Base-by-base conservation (phyloP, 2,329 filamentous ascomycete species). In the Aureobasidium sp. region DNA sequence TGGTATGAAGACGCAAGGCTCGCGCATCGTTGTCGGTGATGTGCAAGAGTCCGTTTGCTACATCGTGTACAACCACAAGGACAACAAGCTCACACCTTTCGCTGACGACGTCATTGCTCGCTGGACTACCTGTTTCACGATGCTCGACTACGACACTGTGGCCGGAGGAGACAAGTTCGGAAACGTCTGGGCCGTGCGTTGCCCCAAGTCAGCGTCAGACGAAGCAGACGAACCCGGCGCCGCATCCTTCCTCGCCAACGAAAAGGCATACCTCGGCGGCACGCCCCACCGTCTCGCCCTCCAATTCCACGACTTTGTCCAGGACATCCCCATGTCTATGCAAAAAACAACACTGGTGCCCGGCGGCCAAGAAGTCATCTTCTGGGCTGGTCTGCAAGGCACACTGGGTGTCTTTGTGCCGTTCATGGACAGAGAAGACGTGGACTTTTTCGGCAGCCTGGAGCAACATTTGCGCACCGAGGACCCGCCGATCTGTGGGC, bases 151-250 rank as follows among this genome's bases (percentile, higher is more conserved):
- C 74, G 94, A 99, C 73, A 96, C 94, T 1, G 86, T 90, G 27
- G 92, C 91, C 2, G 94, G 93, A 39, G 93, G 93, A 39, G 94
- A 99, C 78, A 97, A 97, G 72, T 99, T 99, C 67, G 95, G 94
- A 64, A 99, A 99, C 70, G 77, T 99, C 17, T 99, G 91, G 87
- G 84, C 99, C 48, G 82, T 99, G 34, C 88, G 94, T 52, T 94
- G 90, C 70, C 91, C 93, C 0, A 80, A 87, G 64, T 94, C 96
- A 73, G 87, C 88, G 8, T 96, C 90, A 41, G 87, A 91, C 67
- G 90, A 95, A 72, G 89, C 91, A 0, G 94, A 99, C 69, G 94
- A 97, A 73, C 90, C 96, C 64, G 90, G 90, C 51, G 90, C 90
- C 3, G 93, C 92, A 15, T 86, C 91, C 2, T 92, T 97, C 75